Evolutionary conservation across 2,329 filamentous ascomycete species (phyloP).

Genomic region (Botryotinia convoluta): DNA sequence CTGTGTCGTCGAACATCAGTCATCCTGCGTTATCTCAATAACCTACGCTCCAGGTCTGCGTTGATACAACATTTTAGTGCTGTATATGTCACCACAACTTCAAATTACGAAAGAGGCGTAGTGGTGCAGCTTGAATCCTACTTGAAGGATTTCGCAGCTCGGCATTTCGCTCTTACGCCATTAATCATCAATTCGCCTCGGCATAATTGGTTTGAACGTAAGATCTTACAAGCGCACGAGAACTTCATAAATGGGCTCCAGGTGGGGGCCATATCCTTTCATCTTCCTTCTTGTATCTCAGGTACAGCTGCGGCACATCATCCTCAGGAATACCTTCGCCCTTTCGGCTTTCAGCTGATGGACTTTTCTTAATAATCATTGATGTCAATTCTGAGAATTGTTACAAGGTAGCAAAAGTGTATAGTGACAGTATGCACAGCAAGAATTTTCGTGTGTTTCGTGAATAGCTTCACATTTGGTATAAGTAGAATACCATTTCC

Average conservation of each 20-base stretch:
- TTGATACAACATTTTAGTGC: background rate
- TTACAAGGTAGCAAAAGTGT: background rate
- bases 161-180: background rate
- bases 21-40: background rate
- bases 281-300: background rate
- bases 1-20: background rate
- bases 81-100: background rate
- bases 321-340: background rate
- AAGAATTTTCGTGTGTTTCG: background rate
- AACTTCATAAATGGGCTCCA: too few species aligned
- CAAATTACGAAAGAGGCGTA: background rate
- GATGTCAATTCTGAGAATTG: background rate
- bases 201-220: background rate
- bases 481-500: background rate
- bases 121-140: background rate
- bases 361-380: background rate
- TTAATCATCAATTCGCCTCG: background rate
- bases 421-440: background rate
- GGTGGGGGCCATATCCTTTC: background rate
- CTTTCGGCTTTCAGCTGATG: slow-evolving; percentile 1
- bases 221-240: background rate
- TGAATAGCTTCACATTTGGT: background rate
- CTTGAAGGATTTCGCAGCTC: background rate
- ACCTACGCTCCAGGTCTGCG: background rate
- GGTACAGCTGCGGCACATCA: background rate